These are phyloP conservation scores for Mycena metata DNA, from an alignment of 768 basidiomycete genomes.

Conservation along the genomic window DNA sequence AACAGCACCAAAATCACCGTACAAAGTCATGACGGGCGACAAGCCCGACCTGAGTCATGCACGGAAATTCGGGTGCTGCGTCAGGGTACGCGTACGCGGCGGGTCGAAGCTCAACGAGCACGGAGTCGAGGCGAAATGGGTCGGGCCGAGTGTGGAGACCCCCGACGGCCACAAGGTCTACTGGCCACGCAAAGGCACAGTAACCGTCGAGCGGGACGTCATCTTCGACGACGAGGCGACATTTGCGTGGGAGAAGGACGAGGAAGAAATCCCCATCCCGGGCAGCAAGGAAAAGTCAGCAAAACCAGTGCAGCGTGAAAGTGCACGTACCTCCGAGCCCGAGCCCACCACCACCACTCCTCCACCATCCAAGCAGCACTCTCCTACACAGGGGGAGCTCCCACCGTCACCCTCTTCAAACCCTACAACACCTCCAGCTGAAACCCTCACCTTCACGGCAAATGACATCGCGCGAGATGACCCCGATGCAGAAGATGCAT, in stretches of 20 bases:
- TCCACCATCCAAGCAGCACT: not conserved
- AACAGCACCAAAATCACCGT: slow-evolving; percentile 15
- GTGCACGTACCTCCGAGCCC: slow-evolving; percentile 11
- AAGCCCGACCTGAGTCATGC: slow-evolving; percentile 21
- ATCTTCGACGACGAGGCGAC: slow-evolving; percentile 22
- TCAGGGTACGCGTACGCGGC: slow-evolving; percentile 11
- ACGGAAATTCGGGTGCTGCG: slow-evolving; percentile 14
- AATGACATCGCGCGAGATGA: slow-evolving; percentile 23
- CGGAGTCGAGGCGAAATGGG: slow-evolving; percentile 19
- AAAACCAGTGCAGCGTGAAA: slow-evolving; percentile 6
- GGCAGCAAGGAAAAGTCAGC: not conserved
- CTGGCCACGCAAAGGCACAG: slow-evolving; percentile 15
- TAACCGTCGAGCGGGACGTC: slow-evolving; percentile 34
- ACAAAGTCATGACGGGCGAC: slow-evolving; percentile 19
- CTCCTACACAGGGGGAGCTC: slow-evolving; percentile 19
- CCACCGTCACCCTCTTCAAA: not conserved
- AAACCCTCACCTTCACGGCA: slow-evolving; percentile 8
- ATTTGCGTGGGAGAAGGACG: slow-evolving; percentile 25
- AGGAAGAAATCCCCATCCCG: not conserved
- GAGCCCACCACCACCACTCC: not conserved
- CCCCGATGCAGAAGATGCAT: not conserved
- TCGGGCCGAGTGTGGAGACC: slow-evolving; percentile 13
- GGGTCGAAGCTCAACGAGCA: slow-evolving; percentile 18
- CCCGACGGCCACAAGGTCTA: slow-evolving; percentile 4
- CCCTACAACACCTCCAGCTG: slow-evolving; percentile 1